Evolutionary conservation across 1,139 yeast genomes (phyloP).

Genomic region (Candida frijolesensis): DNA sequence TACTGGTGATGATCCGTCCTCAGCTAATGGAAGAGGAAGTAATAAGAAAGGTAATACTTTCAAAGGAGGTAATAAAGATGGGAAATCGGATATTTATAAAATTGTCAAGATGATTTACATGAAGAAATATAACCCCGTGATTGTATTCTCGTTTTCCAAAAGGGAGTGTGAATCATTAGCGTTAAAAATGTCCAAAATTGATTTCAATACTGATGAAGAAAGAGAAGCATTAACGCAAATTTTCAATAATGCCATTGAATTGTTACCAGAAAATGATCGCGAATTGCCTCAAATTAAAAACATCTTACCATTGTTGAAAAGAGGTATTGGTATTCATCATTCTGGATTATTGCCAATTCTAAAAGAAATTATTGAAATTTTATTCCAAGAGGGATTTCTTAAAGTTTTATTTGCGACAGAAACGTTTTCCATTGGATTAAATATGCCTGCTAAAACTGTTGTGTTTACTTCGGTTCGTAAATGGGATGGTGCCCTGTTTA

Average conservation of each 20-base stretch:
- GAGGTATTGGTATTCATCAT: constrained; percentile 99
- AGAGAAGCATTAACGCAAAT: constrained; percentile 87
- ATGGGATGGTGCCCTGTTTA: constrained; percentile 96
- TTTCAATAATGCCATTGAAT: constrained; percentile 83
- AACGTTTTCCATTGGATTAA: constrained; percentile 96
- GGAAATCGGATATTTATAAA: constrained; percentile 90
- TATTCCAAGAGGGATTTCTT: constrained; percentile 93
- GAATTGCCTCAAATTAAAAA: constrained; percentile 93
- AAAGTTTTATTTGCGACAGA: constrained; percentile 97
- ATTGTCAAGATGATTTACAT: constrained; percentile 97
- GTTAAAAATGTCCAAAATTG: constrained; percentile 89
- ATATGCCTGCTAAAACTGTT: constrained; percentile 98
- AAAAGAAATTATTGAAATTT: constrained; percentile 93
- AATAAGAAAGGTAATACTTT: constrained; percentile 76
- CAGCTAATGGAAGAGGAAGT: constrained; percentile 58
- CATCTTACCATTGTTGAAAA: constrained; percentile 78
- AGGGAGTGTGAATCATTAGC: constrained; percentile 96
- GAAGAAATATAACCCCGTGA: constrained; percentile 94
- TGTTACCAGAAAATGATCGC: constrained; percentile 86
- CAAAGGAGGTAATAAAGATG: constrained; percentile 86
- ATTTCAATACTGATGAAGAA: constrained; percentile 90
- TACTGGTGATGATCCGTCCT: constrained; percentile 80
- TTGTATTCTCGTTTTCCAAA: constrained; percentile 94
- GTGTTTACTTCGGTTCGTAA: constrained; percentile 97
- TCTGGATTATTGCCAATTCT: constrained; percentile 94